phyloP scores from a whole-genome alignment of 257 asterid species.

The Mentha longifolia region DNA sequence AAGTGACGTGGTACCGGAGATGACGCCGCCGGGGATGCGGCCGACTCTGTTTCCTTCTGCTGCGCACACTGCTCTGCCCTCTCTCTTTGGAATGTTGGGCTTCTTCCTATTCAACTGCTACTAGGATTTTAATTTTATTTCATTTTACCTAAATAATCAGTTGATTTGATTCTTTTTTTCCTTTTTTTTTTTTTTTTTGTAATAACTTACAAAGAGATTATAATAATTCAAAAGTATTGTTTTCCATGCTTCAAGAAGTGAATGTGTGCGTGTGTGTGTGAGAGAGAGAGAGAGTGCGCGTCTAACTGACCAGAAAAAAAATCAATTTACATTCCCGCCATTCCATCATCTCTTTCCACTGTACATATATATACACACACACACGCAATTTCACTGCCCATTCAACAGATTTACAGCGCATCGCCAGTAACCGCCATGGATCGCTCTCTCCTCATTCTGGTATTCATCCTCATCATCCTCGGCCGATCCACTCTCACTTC shows the following conservation, averaged over 20 bases:
- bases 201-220: no score
- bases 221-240: no score
- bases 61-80: conserved; percentile 35
- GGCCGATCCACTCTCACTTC: conserved; percentile 26
- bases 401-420: conserved; percentile 19
- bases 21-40: conserved; percentile 61
- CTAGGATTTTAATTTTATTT: not conserved
- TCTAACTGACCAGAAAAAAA: not conserved
- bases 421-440: conserved; percentile 44
- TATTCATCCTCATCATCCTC: conserved; percentile 38
- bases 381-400: not conserved
- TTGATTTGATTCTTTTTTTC: no score
- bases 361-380: not conserved
- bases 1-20: conserved; percentile 35
- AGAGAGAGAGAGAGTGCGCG: not conserved
- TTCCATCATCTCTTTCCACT: not conserved
- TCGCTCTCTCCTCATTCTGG: conserved; percentile 28
- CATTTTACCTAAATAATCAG: not conserved
- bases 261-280: not conserved
- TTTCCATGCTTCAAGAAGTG: no score
- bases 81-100: conserved; percentile 39
- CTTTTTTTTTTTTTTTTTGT: no score
- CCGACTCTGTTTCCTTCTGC: conserved; percentile 53
- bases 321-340: conserved; percentile 38
- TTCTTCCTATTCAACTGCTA: conserved; percentile 3